These are phyloP conservation scores for Cylindrotheca fusiformis DNA, from an alignment of 108 stramenopile genomes.

Conservation along the genomic window DNA sequence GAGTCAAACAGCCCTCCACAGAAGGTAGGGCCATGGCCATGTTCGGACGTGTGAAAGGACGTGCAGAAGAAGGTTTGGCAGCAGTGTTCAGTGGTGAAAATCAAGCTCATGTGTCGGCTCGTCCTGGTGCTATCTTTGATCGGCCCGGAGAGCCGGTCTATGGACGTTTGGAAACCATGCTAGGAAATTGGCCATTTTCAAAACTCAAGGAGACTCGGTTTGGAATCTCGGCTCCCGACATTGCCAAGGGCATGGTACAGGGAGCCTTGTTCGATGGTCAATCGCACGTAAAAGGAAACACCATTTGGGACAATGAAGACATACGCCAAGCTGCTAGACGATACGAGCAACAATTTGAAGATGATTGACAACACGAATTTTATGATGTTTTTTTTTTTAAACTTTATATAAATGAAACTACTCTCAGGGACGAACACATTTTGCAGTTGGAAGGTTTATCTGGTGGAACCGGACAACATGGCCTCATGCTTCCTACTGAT, in stretches of 20 bases:
- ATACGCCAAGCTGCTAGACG: background rate
- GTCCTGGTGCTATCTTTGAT: conserved; percentile 5
- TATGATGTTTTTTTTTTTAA: too few relatives aligned
- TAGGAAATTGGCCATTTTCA: background rate
- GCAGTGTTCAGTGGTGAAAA: background rate
- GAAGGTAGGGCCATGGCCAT: conserved; percentile 3
- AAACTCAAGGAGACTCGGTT: background rate
- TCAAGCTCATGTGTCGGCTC: conserved; percentile 1
- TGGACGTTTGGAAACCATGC: background rate
- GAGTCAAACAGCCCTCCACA: background rate
- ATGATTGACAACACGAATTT: too few relatives aligned
- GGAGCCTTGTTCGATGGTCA: background rate
- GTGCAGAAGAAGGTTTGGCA: conserved; percentile 2
- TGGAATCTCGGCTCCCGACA: conserved; percentile 1
- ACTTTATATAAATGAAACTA: too few relatives aligned
- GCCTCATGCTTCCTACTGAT: too few relatives aligned
- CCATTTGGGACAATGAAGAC: conserved; percentile 1
- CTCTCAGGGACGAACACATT: too few relatives aligned
- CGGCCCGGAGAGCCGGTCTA: background rate
- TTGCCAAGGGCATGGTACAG: conserved; percentile 10
- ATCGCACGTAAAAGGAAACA: background rate
- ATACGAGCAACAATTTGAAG: background rate
- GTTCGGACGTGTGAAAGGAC: conserved; percentile 1
- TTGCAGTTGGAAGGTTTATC: too few relatives aligned
- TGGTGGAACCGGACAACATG: too few relatives aligned